Percentiles rank a stretch among this genome's conserved stretches.
These are phyloP conservation scores for Nematocida ausubeli DNA, from an alignment of 371 early-diverging fungal genomes.

Conservation along the genomic window DNA sequence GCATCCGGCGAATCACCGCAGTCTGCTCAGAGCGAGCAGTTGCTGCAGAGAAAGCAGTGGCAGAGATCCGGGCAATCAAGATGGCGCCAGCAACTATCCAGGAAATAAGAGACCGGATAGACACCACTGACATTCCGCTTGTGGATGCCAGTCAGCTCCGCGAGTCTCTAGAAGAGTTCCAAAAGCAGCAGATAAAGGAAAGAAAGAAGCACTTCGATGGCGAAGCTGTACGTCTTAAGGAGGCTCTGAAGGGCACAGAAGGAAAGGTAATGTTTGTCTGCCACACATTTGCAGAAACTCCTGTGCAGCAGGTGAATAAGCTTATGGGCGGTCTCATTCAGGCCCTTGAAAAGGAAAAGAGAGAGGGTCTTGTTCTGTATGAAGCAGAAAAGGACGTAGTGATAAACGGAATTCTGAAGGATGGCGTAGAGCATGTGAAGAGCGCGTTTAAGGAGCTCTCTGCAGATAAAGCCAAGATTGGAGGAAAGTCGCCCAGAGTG, in stretches of 20 bases:
- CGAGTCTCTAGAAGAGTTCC: slow-evolving; percentile 1
- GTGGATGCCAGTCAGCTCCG: background rate
- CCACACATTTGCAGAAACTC: background rate
- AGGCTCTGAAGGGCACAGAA: background rate
- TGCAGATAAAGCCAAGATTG: background rate
- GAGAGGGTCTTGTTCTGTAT: slow-evolving; percentile 29
- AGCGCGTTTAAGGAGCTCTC: background rate
- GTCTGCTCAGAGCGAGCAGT: slow-evolving; percentile 74
- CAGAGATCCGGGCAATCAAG: background rate
- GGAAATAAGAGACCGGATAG: slow-evolving; percentile 3
- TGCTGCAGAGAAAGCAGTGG: slow-evolving; percentile 55
- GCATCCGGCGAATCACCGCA: slow-evolving; percentile 88
- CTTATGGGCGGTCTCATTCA: slow-evolving; percentile 29
- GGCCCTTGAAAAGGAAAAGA: slow-evolving; percentile 12
- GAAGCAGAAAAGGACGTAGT: background rate
- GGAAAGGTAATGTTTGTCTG: slow-evolving; percentile 3
- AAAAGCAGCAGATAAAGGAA: slow-evolving; percentile 18
- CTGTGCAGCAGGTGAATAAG: slow-evolving; percentile 26
- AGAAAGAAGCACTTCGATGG: slow-evolving; percentile 43
- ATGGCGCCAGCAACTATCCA: background rate
- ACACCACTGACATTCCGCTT: background rate
- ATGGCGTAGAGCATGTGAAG: background rate
- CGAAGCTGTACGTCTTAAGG: background rate
- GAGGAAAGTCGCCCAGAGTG: slow-evolving; percentile 12
- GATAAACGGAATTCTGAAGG: background rate